Evolutionary conservation across 495 filamentous ascomycete genomes (phyloP).

Genomic region (Xylaria telfairii): DNA sequence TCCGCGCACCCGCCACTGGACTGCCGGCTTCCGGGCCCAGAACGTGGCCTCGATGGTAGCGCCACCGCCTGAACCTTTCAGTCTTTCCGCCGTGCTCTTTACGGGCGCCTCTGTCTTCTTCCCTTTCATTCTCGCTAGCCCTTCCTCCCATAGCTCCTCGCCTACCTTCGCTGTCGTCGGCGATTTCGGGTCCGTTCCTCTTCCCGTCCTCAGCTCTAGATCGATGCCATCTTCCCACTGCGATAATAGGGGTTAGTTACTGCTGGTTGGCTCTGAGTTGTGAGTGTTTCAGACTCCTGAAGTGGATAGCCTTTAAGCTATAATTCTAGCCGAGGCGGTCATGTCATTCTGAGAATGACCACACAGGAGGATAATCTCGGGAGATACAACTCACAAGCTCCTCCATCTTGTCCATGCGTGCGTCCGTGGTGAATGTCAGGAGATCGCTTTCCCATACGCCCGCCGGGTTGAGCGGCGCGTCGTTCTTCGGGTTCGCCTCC

Average conservation of each 20-base stretch:
- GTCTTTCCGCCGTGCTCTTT: conserved; percentile 36
- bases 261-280: not conserved
- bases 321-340: not conserved
- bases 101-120: not conserved
- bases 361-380: not conserved
- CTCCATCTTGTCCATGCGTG: conserved; percentile 78
- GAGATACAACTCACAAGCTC: conserved; percentile 65
- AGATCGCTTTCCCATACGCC: conserved; percentile 73
- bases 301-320: not conserved
- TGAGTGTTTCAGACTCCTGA: not conserved
- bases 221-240: conserved; percentile 31
- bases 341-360: not conserved
- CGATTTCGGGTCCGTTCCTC: conserved; percentile 17
- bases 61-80: conserved; percentile 64
- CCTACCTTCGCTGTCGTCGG: conserved; percentile 25
- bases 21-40: conserved; percentile 73
- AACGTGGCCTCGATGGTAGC: conserved; percentile 80
- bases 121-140: conserved; percentile 39
- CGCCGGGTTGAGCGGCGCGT: conserved; percentile 63
- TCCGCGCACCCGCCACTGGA: conserved; percentile 87
- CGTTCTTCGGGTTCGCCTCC: conserved; percentile 69
- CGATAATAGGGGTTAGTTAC: not conserved
- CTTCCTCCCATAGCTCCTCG: conserved; percentile 26
- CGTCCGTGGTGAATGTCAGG: conserved; percentile 84
- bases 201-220: conserved; percentile 8